Base-by-base conservation (phyloP, 1,284 basidiomycete genomes). In the Ustilago vetiveriae region DNA sequence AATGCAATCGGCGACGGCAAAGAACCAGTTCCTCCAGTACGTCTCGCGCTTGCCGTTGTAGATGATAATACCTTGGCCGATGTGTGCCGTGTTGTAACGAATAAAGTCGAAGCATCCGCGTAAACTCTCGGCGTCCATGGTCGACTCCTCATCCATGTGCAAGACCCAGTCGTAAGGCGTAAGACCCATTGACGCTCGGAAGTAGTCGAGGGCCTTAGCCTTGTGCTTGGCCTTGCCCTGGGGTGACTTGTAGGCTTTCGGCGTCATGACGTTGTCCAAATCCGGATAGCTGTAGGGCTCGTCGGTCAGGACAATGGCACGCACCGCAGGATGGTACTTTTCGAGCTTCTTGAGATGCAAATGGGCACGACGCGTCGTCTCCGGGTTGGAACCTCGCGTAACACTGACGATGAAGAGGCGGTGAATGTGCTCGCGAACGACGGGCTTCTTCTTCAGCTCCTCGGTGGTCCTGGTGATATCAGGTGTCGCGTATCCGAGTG, bases 21-120 rank as follows among this genome's bases (percentile, higher is more conserved):
- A 84, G 75, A 82, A 82, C 83, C 83, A 84, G 68, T 83, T 83
- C 63, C 79, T 79, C 82, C 82, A 83, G 70, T 82, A 84, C 14
- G 82, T 81, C 75, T 82, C 81, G 16, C 64, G 40, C 45, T 74
- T 63, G 27, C 83, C 83, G 65, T 84, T 84, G 75, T 84, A 84
- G 35, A 83, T 74, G 47, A 84, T 84, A 59, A 84, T 84, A 38
- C 83, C 83, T 74, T 84, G 83, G 29, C 83, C 83, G 57, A 83
- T 82, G 60, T 83, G 82, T 32, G 82, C 82, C n/a, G 79, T 76
- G 23, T 82, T 83, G 76, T 76, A 68, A 27, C 83, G 77, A 41
- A 84, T 80, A 46, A 84, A 83, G 54, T 84, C 83, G 38, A 84
- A 71, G 72, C 82, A 83, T 48, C 83, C 76, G 40, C 83, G 70